Base-by-base conservation (phyloP, 345 rosid species). In the Pugionium dolabratum region DNA sequence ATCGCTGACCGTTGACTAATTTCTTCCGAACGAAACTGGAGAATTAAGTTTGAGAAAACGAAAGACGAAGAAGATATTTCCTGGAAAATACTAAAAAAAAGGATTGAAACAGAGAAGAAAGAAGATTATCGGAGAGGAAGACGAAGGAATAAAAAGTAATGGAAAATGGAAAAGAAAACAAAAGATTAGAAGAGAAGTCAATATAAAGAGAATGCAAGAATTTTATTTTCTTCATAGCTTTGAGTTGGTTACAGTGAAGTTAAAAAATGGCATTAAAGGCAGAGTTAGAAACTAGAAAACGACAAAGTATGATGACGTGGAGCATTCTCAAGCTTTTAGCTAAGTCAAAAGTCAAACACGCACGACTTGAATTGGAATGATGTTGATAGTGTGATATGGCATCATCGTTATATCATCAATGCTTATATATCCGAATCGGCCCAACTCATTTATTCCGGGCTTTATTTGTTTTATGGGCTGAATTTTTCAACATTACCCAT, bases 281-380 rank as follows among this genome's bases (percentile, higher is more conserved):
- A 64, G 44, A 64, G 26, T 41, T 6, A 58, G 28, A 4, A 4
- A 1, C 2, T 7, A 25, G 25, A 73, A 52, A 45, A 66, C 50
- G 76, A 73, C 76, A 73, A 73, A 40, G 1, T 8, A 35, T 53
- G 76, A 25, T 73, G 76, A 66, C 76, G 67, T 73, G 72, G 72
- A 59, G 25, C 9, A 53, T 49, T 51, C 39, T 47, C 9, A 37
- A 51, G 53, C 33, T 40, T 41, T 58, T n/a, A 4, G 25, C 43
- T 66, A 18, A 33, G 76, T 73, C 76, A 18, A 73, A 73, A 73
- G 76, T 73, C 76, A 73, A 66, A 73, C 59, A 39, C 72, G 76
- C 76, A 73, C 76, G 76, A 46, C 43, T 65, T 57, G 60, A 41
- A 51, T 9, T 34, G 28, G 63, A 70, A 70, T 62, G 26, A 39